These are phyloP conservation scores for Suillus occidentalis DNA, from an alignment of 768 basidiomycete genomes.

Conservation along the genomic window DNA sequence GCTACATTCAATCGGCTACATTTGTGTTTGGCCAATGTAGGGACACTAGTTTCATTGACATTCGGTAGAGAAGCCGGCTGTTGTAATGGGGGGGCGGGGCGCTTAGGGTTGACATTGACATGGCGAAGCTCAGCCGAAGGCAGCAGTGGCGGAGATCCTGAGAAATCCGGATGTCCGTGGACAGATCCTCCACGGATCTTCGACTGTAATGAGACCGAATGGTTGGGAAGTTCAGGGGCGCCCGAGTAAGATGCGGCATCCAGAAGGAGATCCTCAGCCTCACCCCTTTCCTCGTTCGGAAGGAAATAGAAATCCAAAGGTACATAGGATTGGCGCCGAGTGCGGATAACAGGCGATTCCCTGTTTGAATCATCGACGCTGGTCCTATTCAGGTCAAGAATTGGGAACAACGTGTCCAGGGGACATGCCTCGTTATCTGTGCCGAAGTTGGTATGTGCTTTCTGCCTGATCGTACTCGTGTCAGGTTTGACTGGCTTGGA, in stretches of 20 bases:
- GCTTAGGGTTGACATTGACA: not conserved
- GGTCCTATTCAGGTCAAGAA: conserved; percentile 6
- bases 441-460: not conserved
- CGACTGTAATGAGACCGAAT: conserved; percentile 6
- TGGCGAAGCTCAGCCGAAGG: conserved; percentile 5
- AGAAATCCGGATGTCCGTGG: conserved; percentile 29
- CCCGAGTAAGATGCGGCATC: conserved; percentile 3
- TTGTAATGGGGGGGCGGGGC: not conserved
- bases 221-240: conserved; percentile 8
- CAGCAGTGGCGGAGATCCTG: conserved; percentile 20
- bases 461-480: conserved; percentile 3
- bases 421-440: not conserved
- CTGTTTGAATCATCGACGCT: conserved; percentile 10
- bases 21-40: not conserved
- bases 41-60: not conserved
- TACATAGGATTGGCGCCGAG: conserved; percentile 14
- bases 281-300: conserved; percentile 12
- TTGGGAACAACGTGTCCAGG: conserved; percentile 30
- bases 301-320: conserved; percentile 12
- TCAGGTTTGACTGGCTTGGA: conserved; percentile 4
- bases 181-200: conserved; percentile 9
- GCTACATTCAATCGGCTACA: conserved; percentile 16
- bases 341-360: conserved; percentile 30
- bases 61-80: not conserved
- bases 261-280: conserved; percentile 13